Evolutionary conservation across 106 monocot species (phyloP), one percentile per base, ranked within the genome.

Genomic region (Hemerocallis citrina): DNA sequence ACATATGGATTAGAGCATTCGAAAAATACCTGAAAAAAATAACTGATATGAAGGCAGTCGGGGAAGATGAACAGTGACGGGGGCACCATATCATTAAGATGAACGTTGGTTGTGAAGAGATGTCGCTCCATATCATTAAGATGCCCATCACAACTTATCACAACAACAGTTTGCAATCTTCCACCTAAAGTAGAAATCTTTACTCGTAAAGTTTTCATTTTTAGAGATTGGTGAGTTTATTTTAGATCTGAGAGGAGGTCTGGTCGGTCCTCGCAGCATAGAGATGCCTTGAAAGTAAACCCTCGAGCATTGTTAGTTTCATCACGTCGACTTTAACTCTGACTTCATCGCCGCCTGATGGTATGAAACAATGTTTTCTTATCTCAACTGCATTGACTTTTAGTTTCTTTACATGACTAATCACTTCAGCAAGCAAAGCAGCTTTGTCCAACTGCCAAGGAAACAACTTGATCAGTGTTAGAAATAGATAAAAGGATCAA

Each of bases 371-470:
- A 23, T 57, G 47, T 63, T 83, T 69, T 68, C 68, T 52, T 41
- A 66, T 71, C 23, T 82, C 82, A n/a, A 61, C 35, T 11, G 82
- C 79, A 29, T 55, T 43, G 30, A 13, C 34, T 74, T 85, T 85
- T 22, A 90, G 74, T 36, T 60, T 63, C 70, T 81, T 82, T 20
- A 90, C 74, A 16, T 86, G 82, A 21, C 41, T 77, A 51, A 91
- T 85, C 59, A 85, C 90, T 68, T 91, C 77, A 0, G 82, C 90
- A 25, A 91, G 79, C 61, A 91, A 29, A 28, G 82, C 81, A 43
- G 90, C 85, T 62, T 91, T 91, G 62, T 91, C 90, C 68, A 91
- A 61, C 90, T 91, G 85, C 73, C 72, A 76, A 42, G 40, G n/a
- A n/a, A n/a, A n/a, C n/a, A n/a, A n/a, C n/a, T 59, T 22, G 1